Percentiles rank a stretch among this genome's conserved stretches.
Conservation (phyloP, 164 flowering plant genomes). For the Litsea cubeba region DNA sequence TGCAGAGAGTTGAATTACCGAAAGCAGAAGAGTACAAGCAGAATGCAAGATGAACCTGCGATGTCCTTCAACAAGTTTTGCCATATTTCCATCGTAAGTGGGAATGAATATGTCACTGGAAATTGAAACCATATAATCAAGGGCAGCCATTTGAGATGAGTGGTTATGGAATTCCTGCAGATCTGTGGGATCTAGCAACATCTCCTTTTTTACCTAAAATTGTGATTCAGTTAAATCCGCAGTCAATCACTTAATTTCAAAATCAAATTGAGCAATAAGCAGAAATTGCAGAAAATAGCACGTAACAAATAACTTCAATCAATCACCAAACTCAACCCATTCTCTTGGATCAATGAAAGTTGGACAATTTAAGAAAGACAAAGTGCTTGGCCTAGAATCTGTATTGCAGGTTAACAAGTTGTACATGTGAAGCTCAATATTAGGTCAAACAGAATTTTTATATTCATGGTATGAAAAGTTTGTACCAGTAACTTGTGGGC, state of each 20-base stretch:
- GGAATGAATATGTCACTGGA: slow-evolving; percentile 84
- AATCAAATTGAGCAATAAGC: not conserved
- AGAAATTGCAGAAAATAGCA: not conserved
- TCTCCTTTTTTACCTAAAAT: slow-evolving; percentile 83
- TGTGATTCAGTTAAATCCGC: not conserved
- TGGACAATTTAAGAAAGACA: not conserved
- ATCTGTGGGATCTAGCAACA: slow-evolving; percentile 63
- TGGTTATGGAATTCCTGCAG: slow-evolving; percentile 75
- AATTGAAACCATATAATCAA: slow-evolving; percentile 86
- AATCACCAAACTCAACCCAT: not conserved
- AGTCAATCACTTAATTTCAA: not conserved
- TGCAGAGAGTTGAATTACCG: not conserved
- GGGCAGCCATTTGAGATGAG: slow-evolving; percentile 98
- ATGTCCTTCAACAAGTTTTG: slow-evolving; percentile 94
- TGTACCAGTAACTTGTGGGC: too few relatives aligned
- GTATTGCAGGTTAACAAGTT: too few relatives aligned
- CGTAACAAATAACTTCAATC: not conserved
- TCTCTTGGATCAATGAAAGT: not conserved
- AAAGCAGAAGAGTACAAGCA: not conserved
- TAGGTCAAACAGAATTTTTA: too few relatives aligned
- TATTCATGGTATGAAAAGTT: too few relatives aligned
- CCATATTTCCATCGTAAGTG: slow-evolving; percentile 98
- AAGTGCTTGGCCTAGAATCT: too few relatives aligned
- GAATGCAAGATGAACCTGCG: slow-evolving; percentile 57
- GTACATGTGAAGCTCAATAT: too few relatives aligned